These are phyloP conservation scores for Sesbania bispinosa DNA, from an alignment of 306 rosid species.

Conservation along the genomic window DNA sequence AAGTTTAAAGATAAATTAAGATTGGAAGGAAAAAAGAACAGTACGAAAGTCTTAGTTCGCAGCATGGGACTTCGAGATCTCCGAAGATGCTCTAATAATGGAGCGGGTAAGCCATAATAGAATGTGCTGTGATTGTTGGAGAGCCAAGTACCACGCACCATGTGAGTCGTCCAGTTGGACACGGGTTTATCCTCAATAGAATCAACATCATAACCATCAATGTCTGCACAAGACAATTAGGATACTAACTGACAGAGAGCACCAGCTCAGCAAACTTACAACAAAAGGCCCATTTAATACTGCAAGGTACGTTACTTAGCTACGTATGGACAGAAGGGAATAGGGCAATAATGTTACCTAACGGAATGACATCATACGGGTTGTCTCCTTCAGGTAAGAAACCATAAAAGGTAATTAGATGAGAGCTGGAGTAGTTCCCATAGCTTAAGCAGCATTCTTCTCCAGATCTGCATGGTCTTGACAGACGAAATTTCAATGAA, in stretches of 20 bases:
- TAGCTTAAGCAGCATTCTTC: constrained; percentile 83
- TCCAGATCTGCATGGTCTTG: constrained; percentile 82
- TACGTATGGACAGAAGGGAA: neutral
- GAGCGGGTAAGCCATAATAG: constrained; percentile 72
- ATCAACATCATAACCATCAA: constrained; percentile 38
- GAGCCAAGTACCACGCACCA: constrained; percentile 88
- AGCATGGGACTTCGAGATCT: constrained; percentile 42
- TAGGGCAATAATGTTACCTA: constrained; percentile 48
- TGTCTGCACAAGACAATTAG: constrained; percentile 45
- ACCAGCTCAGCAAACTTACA: constrained; percentile 24
- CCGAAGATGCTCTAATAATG: constrained; percentile 65
- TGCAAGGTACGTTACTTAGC: constrained; percentile 1
- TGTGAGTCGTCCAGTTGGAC: constrained; percentile 49
- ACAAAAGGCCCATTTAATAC: constrained; percentile 19
- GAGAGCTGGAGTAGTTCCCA: constrained; percentile 72
- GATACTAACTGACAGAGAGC: constrained; percentile 12
- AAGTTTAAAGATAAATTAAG: neutral
- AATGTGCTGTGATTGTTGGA: constrained; percentile 51
- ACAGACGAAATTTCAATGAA: constrained; percentile 75
- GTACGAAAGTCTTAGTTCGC: constrained; percentile 51
- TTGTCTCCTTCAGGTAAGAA: constrained; percentile 85
- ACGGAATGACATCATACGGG: constrained; percentile 66
- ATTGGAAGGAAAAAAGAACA: constrained; percentile 15
- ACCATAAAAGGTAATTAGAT: constrained; percentile 74
- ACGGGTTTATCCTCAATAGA: constrained; percentile 29